These are phyloP conservation scores for Talaromyces funiculosus DNA, from an alignment of 2,329 filamentous ascomycete genomes.

Conservation along the genomic window DNA sequence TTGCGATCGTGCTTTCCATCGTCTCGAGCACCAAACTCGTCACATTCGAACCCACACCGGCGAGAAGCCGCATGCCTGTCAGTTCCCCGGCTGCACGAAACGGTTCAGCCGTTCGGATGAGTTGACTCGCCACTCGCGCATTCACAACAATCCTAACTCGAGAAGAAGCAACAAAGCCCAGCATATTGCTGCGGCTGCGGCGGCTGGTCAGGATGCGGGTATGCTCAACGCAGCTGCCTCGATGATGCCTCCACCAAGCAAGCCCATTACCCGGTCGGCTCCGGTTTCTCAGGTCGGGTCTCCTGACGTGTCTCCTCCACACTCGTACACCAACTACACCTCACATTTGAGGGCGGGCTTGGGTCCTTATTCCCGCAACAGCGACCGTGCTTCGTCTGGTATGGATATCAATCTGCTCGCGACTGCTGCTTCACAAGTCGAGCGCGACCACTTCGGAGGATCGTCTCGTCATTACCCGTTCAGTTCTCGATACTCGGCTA, in stretches of 20 bases:
- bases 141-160: conserved; percentile 98
- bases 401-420: conserved; percentile 65
- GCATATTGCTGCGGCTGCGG: conserved; percentile 53
- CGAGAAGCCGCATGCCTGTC: conserved; percentile 95
- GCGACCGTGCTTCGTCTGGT: conserved; percentile 38
- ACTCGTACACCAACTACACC: conserved; percentile 66
- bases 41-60: conserved; percentile 97
- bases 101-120: conserved; percentile 96
- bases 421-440: conserved; percentile 61
- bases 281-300: conserved; percentile 80
- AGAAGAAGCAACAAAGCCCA: conserved; percentile 82
- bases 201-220: conserved; percentile 45
- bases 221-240: conserved; percentile 43
- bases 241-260: conserved; percentile 75
- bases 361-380: conserved; percentile 43
- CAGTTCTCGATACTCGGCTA: conserved; percentile 41
- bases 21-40: conserved; percentile 84
- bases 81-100: conserved; percentile 92
- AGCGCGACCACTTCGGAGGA: conserved; percentile 49
- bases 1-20: conserved; percentile 98
- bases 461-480: conserved; percentile 45
- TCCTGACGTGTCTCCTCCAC: conserved; percentile 93
- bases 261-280: conserved; percentile 79
- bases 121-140: conserved; percentile 91
- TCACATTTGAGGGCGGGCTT: conserved; percentile 54